Conservation (phyloP, 805 yeast species). For the Yamadazyma laniorum region DNA sequence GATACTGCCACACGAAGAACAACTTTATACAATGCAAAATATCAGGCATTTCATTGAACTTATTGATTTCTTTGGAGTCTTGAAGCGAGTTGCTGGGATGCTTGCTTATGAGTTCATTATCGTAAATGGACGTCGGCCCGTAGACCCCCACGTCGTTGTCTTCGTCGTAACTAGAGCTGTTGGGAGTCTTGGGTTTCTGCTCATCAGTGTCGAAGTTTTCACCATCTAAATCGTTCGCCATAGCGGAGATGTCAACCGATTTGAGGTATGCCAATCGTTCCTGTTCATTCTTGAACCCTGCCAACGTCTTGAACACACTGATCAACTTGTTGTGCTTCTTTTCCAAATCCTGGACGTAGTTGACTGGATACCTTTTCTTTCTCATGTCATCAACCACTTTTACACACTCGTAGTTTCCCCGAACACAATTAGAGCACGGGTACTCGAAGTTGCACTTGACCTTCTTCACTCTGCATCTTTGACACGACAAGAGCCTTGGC, state of each 20-base stretch:
- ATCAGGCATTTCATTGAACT: slow-evolving; percentile 34
- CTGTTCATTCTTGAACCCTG: slow-evolving; percentile 17
- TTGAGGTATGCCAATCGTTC: slow-evolving; percentile 8
- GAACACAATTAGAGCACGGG: slow-evolving; percentile 50
- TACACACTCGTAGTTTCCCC: slow-evolving; percentile 44
- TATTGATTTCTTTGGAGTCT: slow-evolving; percentile 19
- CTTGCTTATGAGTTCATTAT: slow-evolving; percentile 21
- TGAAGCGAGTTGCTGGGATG: slow-evolving; percentile 13
- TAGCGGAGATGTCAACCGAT: not conserved
- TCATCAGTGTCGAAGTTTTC: not conserved
- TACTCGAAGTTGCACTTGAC: slow-evolving; percentile 49
- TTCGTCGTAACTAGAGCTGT: slow-evolving; percentile 11
- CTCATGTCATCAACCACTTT: slow-evolving; percentile 49
- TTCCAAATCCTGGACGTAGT: slow-evolving; percentile 49
- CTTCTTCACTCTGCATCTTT: slow-evolving; percentile 41
- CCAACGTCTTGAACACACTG: slow-evolving; percentile 24
- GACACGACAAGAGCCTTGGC: slow-evolving; percentile 26
- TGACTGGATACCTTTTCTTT: slow-evolving; percentile 48
- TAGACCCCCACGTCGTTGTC: slow-evolving; percentile 36
- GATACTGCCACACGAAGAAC: slow-evolving; percentile 66
- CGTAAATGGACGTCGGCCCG: slow-evolving; percentile 48
- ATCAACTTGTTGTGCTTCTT: slow-evolving; percentile 24
- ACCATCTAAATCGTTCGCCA: not conserved
- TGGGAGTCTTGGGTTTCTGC: not conserved
- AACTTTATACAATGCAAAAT: slow-evolving; percentile 37